Evolutionary conservation across 805 yeast genomes (phyloP).

Genomic region (Barnettozyma sp.): DNA sequence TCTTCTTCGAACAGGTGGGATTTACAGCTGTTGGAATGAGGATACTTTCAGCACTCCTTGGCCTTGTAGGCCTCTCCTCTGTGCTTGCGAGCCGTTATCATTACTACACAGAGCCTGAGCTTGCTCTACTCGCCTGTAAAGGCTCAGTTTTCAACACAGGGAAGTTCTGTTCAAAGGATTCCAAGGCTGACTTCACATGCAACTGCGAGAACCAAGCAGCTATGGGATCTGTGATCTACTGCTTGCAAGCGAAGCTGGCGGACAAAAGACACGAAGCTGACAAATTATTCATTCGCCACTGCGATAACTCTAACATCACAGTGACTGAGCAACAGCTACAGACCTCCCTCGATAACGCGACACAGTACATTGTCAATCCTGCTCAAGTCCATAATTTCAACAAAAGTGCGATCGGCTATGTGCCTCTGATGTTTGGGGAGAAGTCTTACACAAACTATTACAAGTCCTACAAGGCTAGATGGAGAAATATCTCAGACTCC

Average conservation of each 20-base stretch:
- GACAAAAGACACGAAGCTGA: slow-evolving; percentile 15
- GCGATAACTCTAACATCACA: slow-evolving; percentile 17
- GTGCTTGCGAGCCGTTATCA: slow-evolving; percentile 9
- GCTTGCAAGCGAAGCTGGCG: slow-evolving; percentile 20
- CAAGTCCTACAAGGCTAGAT: slow-evolving; percentile 26
- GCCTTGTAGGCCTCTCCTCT: background rate
- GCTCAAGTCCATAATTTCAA: slow-evolving; percentile 30
- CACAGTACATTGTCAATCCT: slow-evolving; percentile 33
- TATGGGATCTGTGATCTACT: slow-evolving; percentile 26
- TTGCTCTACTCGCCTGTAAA: slow-evolving; percentile 23
- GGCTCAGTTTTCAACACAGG: slow-evolving; percentile 20
- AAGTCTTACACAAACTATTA: slow-evolving; percentile 23
- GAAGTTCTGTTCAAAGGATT: slow-evolving; percentile 21
- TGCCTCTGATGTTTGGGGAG: slow-evolving; percentile 31
- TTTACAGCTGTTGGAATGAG: too few species aligned
- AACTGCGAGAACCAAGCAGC: slow-evolving; percentile 25
- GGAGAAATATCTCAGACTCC: slow-evolving; percentile 33
- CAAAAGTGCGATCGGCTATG: slow-evolving; percentile 25
- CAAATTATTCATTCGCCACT: slow-evolving; percentile 23
- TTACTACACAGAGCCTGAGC: slow-evolving; percentile 18
- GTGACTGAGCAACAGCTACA: slow-evolving; percentile 31
- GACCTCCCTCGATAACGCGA: slow-evolving; percentile 38
- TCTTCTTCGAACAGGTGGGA: too few species aligned
- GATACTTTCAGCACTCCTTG: too few species aligned
- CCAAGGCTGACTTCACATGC: slow-evolving; percentile 20